These are phyloP conservation scores for Pseudogymnoascus sp. DNA, from an alignment of 2,329 filamentous ascomycete species.

Conservation along the genomic window DNA sequence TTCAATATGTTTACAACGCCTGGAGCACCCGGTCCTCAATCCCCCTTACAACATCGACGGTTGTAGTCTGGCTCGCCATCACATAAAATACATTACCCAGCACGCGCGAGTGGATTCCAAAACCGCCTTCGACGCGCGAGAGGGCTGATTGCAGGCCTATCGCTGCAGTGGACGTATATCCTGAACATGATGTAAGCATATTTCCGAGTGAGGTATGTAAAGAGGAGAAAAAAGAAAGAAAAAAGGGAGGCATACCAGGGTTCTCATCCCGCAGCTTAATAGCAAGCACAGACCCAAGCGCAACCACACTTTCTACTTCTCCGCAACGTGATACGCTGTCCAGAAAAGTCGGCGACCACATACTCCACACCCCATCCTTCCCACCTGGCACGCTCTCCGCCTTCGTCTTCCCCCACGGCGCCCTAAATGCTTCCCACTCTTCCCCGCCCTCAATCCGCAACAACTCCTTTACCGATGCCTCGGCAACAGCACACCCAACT, in stretches of 20 bases:
- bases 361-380: constrained; percentile 49
- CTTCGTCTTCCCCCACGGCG: constrained; percentile 34
- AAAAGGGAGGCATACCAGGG: constrained; percentile 24
- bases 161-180: constrained; percentile 29
- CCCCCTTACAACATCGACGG: neutral
- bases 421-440: constrained; percentile 48
- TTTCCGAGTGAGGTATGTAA: neutral
- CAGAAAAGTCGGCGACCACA: constrained; percentile 59
- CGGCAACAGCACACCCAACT: constrained; percentile 69
- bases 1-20: neutral
- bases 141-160: constrained; percentile 35
- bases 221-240: neutral
- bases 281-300: constrained; percentile 66
- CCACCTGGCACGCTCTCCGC: neutral
- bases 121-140: constrained; percentile 15
- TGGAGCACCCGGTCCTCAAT: neutral
- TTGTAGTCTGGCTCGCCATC: constrained; percentile 43
- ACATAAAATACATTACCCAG: constrained; percentile 51
- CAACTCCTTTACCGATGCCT: constrained; percentile 56
- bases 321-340: constrained; percentile 45
- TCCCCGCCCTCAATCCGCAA: constrained; percentile 45
- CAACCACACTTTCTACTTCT: constrained; percentile 57
- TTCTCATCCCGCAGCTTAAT: constrained; percentile 42
- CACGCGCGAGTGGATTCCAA: constrained; percentile 45
- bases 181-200: constrained; percentile 8